A percentile compares a stretch with the other conserved stretches of the same genome.
Conservation (phyloP, 768 basidiomycete species). For the Sporobolomyces phaffii region DNA sequence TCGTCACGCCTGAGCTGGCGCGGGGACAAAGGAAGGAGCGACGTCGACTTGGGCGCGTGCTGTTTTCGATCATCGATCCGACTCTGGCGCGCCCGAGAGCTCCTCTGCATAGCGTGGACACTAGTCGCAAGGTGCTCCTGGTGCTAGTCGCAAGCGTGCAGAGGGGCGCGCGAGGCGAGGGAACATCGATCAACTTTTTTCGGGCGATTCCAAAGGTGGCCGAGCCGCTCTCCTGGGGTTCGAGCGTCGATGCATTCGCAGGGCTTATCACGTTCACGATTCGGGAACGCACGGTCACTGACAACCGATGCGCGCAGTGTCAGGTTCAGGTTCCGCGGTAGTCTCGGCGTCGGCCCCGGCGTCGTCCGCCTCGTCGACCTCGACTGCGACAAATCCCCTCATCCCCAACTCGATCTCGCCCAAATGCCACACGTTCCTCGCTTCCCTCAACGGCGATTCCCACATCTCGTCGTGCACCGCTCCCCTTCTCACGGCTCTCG, state of each 20-base stretch:
- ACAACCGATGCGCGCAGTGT: too few relatives aligned
- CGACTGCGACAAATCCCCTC: conserved; percentile 29
- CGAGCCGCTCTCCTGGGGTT: too few relatives aligned
- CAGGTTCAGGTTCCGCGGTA: not conserved
- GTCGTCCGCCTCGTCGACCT: not conserved
- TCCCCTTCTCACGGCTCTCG: conserved; percentile 54
- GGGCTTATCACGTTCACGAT: too few relatives aligned
- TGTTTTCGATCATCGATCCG: not conserved
- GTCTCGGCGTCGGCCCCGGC: not conserved
- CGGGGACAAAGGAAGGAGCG: not conserved
- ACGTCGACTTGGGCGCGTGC: not conserved
- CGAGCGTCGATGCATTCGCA: too few relatives aligned
- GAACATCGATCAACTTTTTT: conserved; percentile 7
- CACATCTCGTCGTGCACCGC: conserved; percentile 50
- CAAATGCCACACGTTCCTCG: conserved; percentile 56
- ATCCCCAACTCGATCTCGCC: conserved; percentile 37
- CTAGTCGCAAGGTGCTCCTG: too few relatives aligned
- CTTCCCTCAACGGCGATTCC: conserved; percentile 57
- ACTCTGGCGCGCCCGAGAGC: not conserved
- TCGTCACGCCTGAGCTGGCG: not conserved
- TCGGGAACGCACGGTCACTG: not conserved
- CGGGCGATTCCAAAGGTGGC: not conserved
- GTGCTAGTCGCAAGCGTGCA: too few relatives aligned
- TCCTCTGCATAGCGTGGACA: too few relatives aligned
- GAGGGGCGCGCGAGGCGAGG: not conserved